Percentiles rank a stretch among this genome's conserved stretches.
phyloP scores from a whole-genome alignment of 371 early-diverging fungal genomes.

The Gilbertella persicaria region DNA sequence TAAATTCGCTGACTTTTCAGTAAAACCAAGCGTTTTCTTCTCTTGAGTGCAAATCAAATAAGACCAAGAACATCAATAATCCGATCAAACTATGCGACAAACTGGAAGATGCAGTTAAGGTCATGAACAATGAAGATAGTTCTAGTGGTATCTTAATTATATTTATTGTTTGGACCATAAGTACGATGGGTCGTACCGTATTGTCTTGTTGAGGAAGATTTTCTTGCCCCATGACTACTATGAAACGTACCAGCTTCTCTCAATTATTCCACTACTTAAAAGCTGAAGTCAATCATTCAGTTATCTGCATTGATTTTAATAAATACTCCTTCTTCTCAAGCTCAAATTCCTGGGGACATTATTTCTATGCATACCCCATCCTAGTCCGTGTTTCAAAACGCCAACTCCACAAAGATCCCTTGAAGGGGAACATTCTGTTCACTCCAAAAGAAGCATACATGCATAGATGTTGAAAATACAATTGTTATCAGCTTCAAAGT shows the following conservation, averaged over 20 bases:
- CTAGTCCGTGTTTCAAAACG: background rate
- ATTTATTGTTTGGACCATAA: background rate
- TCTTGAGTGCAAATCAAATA: too few relatives aligned
- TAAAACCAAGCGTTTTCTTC: too few relatives aligned
- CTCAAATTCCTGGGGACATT: background rate
- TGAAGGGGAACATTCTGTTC: too few relatives aligned
- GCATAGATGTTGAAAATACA: too few relatives aligned
- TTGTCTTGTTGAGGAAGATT: background rate
- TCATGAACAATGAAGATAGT: background rate
- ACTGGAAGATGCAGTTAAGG: background rate
- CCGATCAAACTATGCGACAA: too few relatives aligned
- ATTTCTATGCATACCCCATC: constrained; percentile 1
- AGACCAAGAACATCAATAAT: too few relatives aligned
- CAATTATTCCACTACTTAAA: constrained; percentile 1
- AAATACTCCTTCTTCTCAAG: background rate
- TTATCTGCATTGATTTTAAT: constrained; percentile 3
- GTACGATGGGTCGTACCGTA: constrained; percentile 3
- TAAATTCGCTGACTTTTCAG: too few relatives aligned
- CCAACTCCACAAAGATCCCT: constrained; percentile 2
- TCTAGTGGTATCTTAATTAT: background rate
- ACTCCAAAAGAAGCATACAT: too few relatives aligned
- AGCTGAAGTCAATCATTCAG: background rate
- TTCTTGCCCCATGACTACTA: background rate
- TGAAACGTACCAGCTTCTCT: background rate
- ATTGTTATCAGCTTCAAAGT: too few relatives aligned